Evolutionary conservation across 2,329 filamentous ascomycete species (phyloP).

Genomic region (Ophiostoma sp.): DNA sequence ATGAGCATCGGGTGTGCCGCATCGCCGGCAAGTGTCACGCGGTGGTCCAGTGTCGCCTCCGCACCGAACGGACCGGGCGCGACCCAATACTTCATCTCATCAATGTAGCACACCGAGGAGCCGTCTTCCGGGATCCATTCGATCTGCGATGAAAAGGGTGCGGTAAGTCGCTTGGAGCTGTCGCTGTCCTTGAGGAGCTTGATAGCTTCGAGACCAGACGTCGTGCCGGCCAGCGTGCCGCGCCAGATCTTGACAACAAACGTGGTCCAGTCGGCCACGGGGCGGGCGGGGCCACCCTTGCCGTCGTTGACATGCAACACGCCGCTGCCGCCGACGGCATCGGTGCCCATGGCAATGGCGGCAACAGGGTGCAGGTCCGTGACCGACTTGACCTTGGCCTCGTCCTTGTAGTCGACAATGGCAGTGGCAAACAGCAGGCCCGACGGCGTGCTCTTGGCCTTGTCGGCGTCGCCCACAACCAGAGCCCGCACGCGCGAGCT

Average conservation of each 20-base stretch:
- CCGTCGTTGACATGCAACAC: slow-evolving; percentile 27
- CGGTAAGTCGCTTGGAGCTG: slow-evolving; percentile 29
- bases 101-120: slow-evolving; percentile 31
- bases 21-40: slow-evolving; percentile 39
- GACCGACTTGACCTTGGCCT: slow-evolving; percentile 31
- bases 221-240: slow-evolving; percentile 24
- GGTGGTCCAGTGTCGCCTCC: slow-evolving; percentile 31
- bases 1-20: slow-evolving; percentile 43
- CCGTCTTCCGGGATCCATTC: slow-evolving; percentile 35
- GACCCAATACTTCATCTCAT: slow-evolving; percentile 39
- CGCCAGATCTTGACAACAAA: slow-evolving; percentile 38
- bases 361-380: slow-evolving; percentile 33
- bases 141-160: slow-evolving; percentile 34
- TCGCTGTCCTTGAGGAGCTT: slow-evolving; percentile 31
- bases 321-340: slow-evolving; percentile 32
- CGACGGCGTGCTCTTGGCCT: slow-evolving; percentile 30
- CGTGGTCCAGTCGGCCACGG: slow-evolving; percentile 31
- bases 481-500: slow-evolving; percentile 33
- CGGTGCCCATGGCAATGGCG: slow-evolving; percentile 32
- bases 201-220: slow-evolving; percentile 36
- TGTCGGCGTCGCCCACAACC: slow-evolving; percentile 31
- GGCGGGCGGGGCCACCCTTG: slow-evolving; percentile 24
- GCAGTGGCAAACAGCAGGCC: slow-evolving; percentile 33
- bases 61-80: slow-evolving; percentile 32
- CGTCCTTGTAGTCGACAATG: slow-evolving; percentile 31